These are phyloP conservation scores for Phlebiopsis gigantea DNA, from an alignment of 768 basidiomycete species.

Conservation along the genomic window DNA sequence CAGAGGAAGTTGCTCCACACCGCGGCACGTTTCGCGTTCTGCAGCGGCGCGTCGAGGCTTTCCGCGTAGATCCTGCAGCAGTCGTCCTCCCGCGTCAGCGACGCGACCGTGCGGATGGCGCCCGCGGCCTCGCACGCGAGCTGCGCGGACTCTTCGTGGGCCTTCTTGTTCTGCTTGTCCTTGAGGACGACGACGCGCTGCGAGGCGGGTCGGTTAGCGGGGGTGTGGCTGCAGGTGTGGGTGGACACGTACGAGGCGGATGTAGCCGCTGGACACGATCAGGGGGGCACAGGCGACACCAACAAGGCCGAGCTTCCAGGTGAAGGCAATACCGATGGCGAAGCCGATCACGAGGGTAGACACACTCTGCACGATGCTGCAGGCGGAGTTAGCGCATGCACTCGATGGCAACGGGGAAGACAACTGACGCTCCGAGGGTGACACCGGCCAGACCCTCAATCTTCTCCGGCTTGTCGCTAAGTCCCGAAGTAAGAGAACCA, in stretches of 20 bases:
- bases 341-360: constrained; percentile 67
- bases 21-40: constrained; percentile 52
- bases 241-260: constrained; percentile 45
- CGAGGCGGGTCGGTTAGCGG: background rate
- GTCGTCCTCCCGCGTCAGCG: constrained; percentile 80
- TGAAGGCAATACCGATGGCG: constrained; percentile 71
- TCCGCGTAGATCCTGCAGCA: constrained; percentile 57
- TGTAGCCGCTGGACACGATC: constrained; percentile 69
- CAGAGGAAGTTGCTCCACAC: constrained; percentile 61
- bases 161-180: constrained; percentile 72
- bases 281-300: constrained; percentile 74
- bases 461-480: constrained; percentile 88
- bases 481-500: constrained; percentile 70
- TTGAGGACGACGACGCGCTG: constrained; percentile 75
- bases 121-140: constrained; percentile 88
- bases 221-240: background rate
- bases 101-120: constrained; percentile 85
- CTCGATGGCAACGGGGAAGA: background rate
- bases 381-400: background rate
- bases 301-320: constrained; percentile 77
- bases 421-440: constrained; percentile 63
- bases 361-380: constrained; percentile 62
- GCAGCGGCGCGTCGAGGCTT: constrained; percentile 67
- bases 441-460: constrained; percentile 83
- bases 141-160: constrained; percentile 77